Base-by-base conservation (phyloP, 768 basidiomycete genomes). In the Naematelia encephala region DNA sequence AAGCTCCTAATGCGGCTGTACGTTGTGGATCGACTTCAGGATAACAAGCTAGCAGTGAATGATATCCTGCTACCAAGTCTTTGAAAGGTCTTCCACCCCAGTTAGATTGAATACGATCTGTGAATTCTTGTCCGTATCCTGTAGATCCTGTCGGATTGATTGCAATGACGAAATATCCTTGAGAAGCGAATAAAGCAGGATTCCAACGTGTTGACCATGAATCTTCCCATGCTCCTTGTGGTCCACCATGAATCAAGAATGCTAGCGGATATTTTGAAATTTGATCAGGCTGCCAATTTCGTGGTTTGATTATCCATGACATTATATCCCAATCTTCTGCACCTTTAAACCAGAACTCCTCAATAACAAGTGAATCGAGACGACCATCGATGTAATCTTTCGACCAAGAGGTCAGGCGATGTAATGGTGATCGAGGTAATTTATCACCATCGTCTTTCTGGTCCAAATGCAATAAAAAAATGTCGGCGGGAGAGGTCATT, bases 71-170 rank as follows among this genome's bases (percentile, higher is more conserved):
- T 8, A 79, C 59, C 1, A 80, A 66, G 51, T 77, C 78, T 55
- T 69, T 77, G 72, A 44, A 73, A 21, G 57, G 73, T 50, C 66
- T 62, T 30, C 57, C 75, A 27, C 79, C 79, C 79, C 79, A 80
- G 28, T 79, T 61, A n/a, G 61, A 29, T 58, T 72, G 54, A 55
- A 78, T 78, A 19, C 46, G 47, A 55, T 77, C 75, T 45, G 68
- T 73, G 45, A 79, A 77, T 12, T 74, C 70, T 82, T 94, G 91
- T 2, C 91, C 92, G 66, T 92, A 96, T 0, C 89, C 87, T 2
- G 94, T 97, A 26, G 87, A 89, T 8, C 94, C 94, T 0, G 92
- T 94, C 1, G 94, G 94, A 73, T 98, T 97, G 67, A 96, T 86
- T 27, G 87, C 82, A 42, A 96, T 82, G 11, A 85, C 84, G 67